phyloP scores from a whole-genome alignment of 2,329 filamentous ascomycete genomes.

The Calonectria ilicicola region DNA sequence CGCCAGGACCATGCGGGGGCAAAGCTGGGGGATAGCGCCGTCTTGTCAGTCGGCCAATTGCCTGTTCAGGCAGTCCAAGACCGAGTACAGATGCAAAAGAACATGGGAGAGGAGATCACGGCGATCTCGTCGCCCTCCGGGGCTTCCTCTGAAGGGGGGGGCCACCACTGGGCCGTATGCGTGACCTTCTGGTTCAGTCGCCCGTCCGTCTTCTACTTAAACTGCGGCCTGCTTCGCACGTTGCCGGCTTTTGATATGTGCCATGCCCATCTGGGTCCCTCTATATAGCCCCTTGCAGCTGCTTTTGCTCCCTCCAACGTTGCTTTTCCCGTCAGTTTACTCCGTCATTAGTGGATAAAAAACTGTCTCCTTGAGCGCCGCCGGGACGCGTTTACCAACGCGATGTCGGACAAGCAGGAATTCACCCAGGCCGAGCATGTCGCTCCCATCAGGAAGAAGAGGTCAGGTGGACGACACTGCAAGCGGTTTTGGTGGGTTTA shows the following conservation, averaged over 20 bases:
- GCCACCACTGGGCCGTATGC: constrained; percentile 22
- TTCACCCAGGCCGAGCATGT: constrained; percentile 51
- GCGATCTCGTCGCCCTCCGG: constrained; percentile 37
- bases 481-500: constrained; percentile 73
- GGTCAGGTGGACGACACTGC: constrained; percentile 60
- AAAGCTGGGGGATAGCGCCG: constrained; percentile 44
- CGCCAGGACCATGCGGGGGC: constrained; percentile 36
- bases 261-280: constrained; percentile 13
- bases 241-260: constrained; percentile 16
- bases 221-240: constrained; percentile 30
- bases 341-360: not conserved
- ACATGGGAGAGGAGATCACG: constrained; percentile 35
- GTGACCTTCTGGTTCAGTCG: not conserved
- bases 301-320: not conserved
- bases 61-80: constrained; percentile 39
- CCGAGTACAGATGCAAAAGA: constrained; percentile 43
- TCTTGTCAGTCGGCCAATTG: constrained; percentile 37
- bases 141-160: constrained; percentile 8
- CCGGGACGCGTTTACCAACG: constrained; percentile 1
- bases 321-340: not conserved
- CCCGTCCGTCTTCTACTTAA: constrained; percentile 39
- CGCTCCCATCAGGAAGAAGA: constrained; percentile 49
- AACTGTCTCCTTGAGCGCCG: not conserved
- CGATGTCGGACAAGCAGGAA: constrained; percentile 54
- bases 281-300: constrained; percentile 12